Evolutionary conservation across 495 filamentous ascomycete species (phyloP).

Genomic region (Talaromyces wortmannii): DNA sequence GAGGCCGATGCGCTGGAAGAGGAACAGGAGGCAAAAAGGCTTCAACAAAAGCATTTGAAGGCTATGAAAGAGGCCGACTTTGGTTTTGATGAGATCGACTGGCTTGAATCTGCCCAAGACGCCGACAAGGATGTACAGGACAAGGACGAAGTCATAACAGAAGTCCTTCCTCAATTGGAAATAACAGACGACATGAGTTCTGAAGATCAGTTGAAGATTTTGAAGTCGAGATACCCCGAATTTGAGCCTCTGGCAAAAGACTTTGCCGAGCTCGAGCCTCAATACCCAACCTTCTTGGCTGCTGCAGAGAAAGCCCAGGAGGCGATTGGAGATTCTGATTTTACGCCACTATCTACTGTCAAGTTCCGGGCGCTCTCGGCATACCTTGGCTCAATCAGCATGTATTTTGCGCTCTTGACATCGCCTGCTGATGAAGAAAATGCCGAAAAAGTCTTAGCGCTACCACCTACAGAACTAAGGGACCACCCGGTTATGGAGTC

Average conservation of each 20-base stretch:
- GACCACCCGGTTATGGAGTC: constrained; percentile 87
- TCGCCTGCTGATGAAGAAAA: constrained; percentile 55
- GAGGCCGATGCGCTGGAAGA: constrained; percentile 89
- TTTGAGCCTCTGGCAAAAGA: constrained; percentile 81
- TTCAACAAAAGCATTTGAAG: constrained; percentile 84
- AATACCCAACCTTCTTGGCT: constrained; percentile 49
- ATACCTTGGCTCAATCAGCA: constrained; percentile 77
- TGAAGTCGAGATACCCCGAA: constrained; percentile 81
- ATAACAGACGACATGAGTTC: constrained; percentile 71
- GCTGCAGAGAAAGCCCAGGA: constrained; percentile 48
- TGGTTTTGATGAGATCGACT: constrained; percentile 82
- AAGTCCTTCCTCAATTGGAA: constrained; percentile 74
- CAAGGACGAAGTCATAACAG: constrained; percentile 58
- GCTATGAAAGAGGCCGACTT: constrained; percentile 87
- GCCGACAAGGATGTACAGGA: constrained; percentile 22
- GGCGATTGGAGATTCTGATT: constrained; percentile 21
- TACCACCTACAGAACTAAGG: constrained; percentile 65
- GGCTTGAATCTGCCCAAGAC: constrained; percentile 48
- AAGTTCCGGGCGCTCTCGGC: constrained; percentile 71
- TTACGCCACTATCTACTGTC: constrained; percentile 47
- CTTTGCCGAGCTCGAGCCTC: constrained; percentile 61
- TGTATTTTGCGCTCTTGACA: constrained; percentile 90
- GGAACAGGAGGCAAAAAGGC: constrained; percentile 76
- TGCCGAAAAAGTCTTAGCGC: constrained; percentile 30
- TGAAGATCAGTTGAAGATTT: constrained; percentile 67